These are phyloP conservation scores for Rutstroemia sp. DNA, from an alignment of 2,329 filamentous ascomycete genomes.

Conservation along the genomic window DNA sequence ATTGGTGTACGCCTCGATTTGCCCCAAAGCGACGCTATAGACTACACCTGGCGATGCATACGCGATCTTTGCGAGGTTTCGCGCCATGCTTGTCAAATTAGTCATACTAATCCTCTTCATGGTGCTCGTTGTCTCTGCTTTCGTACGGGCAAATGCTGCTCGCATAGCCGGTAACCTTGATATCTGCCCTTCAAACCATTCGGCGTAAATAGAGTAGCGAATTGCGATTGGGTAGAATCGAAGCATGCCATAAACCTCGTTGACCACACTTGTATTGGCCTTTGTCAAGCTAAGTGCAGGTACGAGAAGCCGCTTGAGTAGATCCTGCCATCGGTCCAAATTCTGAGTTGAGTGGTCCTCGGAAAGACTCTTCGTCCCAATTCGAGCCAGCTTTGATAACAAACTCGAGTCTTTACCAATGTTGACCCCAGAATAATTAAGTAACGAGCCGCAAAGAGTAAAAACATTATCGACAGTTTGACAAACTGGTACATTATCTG, in stretches of 20 bases:
- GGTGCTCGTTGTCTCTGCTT: conserved; percentile 72
- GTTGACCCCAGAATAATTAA: conserved; percentile 80
- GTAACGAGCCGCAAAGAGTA: conserved; percentile 71
- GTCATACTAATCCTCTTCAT: conserved; percentile 86
- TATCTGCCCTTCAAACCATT: conserved; percentile 79
- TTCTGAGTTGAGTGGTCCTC: conserved; percentile 67
- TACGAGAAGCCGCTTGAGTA: conserved; percentile 77
- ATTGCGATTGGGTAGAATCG: conserved; percentile 67
- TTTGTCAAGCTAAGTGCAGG: conserved; percentile 83
- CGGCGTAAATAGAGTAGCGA: conserved; percentile 83
- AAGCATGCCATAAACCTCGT: conserved; percentile 79
- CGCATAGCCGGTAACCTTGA: conserved; percentile 73
- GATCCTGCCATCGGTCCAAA: conserved; percentile 69
- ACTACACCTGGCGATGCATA: conserved; percentile 86
- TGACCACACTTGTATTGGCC: conserved; percentile 74
- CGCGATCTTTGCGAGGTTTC: conserved; percentile 84
- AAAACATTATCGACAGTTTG: conserved; percentile 88
- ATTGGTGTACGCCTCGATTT: conserved; percentile 92
- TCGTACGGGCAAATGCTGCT: conserved; percentile 68
- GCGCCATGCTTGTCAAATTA: conserved; percentile 79
- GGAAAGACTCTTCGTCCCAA: conserved; percentile 68
- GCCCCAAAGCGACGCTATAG: conserved; percentile 79
- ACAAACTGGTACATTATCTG: conserved; percentile 85
- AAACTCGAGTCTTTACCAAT: conserved; percentile 79
- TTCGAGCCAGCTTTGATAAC: conserved; percentile 74